Base-by-base conservation (phyloP, 805 yeast species). In the Candida awuae region DNA sequence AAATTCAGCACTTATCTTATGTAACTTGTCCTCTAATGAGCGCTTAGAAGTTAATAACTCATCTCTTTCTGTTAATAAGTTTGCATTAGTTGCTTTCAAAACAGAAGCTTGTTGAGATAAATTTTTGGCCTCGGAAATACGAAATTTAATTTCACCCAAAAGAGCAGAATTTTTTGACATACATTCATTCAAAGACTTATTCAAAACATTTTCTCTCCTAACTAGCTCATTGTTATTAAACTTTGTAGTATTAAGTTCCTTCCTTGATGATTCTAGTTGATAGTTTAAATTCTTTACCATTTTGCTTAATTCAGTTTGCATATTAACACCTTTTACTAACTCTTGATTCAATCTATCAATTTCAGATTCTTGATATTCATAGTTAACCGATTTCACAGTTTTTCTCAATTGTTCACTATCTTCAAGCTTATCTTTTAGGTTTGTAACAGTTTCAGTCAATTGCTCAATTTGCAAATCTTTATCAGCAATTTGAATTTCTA, bases 291-390 rank as follows among this genome's bases (percentile, higher is more conserved):
- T 73, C 37, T 83, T 80, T 46, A 79, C 63, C 33, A 73, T 78
- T 47, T 78, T 81, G 43, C 78, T 73, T 39, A 81, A 56, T 22
- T 71, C 75, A 1, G 85, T 77, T 55, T 85, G 94, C 28, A 66
- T 68, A 48, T 77, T 77, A 61, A 77, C 63, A 46, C 74, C 70
- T 39, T 65, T 63, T 27, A 69, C 65, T 28, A 84, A 53, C 34
- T 77, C 77, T 26, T 65, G 65, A 45, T 71, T 74, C 42, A 83
- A 54, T 35, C 65, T 62, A 37, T 71, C 68, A 35, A 81, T 62
- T 49, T 83, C 83, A 23, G 62, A 65, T 34, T 66, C 71, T 36
- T 63, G 65, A 17, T 56, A 45, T 12, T 50, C 49, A 3, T 57
- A 45, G 18, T 50, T 48, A 21, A 49, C 42, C 6, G 62, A 58